Base-by-base conservation (phyloP, 1,284 basidiomycete genomes). In the Malassezia globosa region DNA sequence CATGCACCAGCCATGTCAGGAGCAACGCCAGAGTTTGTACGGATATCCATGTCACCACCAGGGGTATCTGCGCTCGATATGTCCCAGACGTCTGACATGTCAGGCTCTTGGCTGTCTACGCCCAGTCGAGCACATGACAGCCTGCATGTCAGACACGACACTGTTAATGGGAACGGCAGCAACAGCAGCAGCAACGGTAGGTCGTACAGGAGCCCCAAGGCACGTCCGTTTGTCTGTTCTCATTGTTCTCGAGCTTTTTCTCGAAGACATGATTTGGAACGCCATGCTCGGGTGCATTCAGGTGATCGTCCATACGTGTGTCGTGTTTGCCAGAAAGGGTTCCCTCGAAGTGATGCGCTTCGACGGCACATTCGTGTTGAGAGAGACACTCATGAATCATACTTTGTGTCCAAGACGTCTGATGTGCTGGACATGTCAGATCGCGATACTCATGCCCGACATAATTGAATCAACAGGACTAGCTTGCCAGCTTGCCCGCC, bases 301-400 rank as follows among this genome's bases (percentile, higher is more conserved):
- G 68, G 68, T 31, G 68, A 71, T 49, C 65, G 66, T 48, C 68
- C 68, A 14, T 71, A 71, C 43, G 53, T 69, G 1, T 71, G 68
- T 51, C 56, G 64, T 24, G 60, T 59, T 31, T 71, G 68, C 54
- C 55, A 61, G 14, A 66, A 66, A 38, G 68, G 64, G 7, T 71
- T 71, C 46, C 68, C 68, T 1, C 50, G 68, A 13, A 65, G 61
- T 38, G 68, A 71, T 43, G 68, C 68, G 18, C 40, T 71, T 21
- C 58, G 68, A 13, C 53, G 68, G 21, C 68, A 71, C 36, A 69
- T 67, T 8, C 50, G 50, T n/a, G 26, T 52, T 3, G 50, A 52
- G 22, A 38, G 31, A 10, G 37, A 29, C 11, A 41, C 48, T 11
- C 42, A 45, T 18, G 33, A 45, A 22, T 16, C 34, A 5, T 37